phyloP scores from a whole-genome alignment of 768 basidiomycete species.

The Phallus indusiatus region DNA sequence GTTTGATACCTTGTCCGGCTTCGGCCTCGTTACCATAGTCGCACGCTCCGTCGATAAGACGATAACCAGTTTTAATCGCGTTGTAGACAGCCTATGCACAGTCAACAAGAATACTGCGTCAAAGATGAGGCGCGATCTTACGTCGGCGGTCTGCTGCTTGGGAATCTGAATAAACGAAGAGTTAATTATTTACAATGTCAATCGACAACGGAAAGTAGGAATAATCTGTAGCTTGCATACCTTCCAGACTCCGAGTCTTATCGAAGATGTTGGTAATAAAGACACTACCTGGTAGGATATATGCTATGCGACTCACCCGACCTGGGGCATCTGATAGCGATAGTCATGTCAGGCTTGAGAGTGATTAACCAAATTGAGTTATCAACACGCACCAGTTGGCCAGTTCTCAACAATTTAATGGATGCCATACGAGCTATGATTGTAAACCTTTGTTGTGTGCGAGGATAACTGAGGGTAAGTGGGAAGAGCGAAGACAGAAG shows the following conservation, averaged over 20 bases:
- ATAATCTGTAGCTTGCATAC: slow-evolving; percentile 20
- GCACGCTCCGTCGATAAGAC: slow-evolving; percentile 77
- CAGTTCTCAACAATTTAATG: slow-evolving; percentile 48
- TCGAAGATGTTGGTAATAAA: neutral
- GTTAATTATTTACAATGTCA: neutral
- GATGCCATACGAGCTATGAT: slow-evolving; percentile 40
- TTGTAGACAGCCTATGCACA: slow-evolving; percentile 60
- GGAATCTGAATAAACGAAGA: slow-evolving; percentile 4
- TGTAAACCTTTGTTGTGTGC: too few relatives aligned
- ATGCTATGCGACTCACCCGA: slow-evolving; percentile 40
- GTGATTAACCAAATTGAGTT: neutral
- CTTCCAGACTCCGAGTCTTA: slow-evolving; percentile 67
- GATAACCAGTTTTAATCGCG: slow-evolving; percentile 79
- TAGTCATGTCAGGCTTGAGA: slow-evolving; percentile 1
- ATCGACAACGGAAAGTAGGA: neutral
- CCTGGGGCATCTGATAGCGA: slow-evolving; percentile 52
- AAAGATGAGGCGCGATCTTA: neutral
- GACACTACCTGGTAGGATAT: slow-evolving; percentile 7
- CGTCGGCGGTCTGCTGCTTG: slow-evolving; percentile 8
- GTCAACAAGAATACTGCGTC: neutral
- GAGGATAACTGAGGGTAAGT: too few relatives aligned
- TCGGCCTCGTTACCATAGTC: slow-evolving; percentile 90
- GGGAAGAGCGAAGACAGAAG: too few relatives aligned
- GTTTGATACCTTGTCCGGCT: slow-evolving; percentile 67
- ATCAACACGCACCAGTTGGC: slow-evolving; percentile 44